Evolutionary conservation across 106 monocot species (phyloP).

Genomic region (Acanthochlamys bracteata): DNA sequence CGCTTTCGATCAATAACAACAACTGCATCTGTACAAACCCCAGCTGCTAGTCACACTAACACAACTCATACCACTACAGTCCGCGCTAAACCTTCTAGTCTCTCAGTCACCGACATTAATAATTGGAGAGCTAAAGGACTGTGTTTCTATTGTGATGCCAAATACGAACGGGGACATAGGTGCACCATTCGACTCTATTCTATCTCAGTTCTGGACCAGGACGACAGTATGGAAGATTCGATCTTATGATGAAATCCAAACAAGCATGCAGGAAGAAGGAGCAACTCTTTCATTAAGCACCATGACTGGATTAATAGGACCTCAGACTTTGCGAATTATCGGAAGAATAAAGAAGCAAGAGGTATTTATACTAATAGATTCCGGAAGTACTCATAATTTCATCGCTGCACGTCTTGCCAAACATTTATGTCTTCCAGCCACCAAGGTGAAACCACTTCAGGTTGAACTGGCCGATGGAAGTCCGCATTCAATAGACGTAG

Average conservation of each 20-base stretch:
- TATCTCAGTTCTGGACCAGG: not conserved
- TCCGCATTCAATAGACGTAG: not conserved
- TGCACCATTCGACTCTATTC: not conserved
- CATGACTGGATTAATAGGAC: not conserved
- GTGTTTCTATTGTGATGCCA: not conserved
- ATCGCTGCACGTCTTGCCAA: not conserved
- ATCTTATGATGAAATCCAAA: not conserved
- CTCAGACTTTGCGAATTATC: not conserved
- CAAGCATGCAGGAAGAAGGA: not conserved
- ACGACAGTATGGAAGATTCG: not conserved
- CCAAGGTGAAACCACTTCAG: not conserved
- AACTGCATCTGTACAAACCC: not conserved
- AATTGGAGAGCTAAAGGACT: not conserved
- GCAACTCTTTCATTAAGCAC: not conserved
- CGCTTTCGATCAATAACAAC: too few species aligned
- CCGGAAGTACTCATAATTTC: slow-evolving; percentile 1
- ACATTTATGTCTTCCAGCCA: not conserved
- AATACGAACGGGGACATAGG: not conserved
- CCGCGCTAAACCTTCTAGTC: not conserved
- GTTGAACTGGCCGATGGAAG: not conserved
- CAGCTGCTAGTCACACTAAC: not conserved
- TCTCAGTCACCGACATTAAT: not conserved
- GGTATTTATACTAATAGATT: not conserved
- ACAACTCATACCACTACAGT: not conserved
- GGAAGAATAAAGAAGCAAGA: not conserved